Percentiles rank a stretch among this genome's conserved stretches.
Conservation (phyloP, 1,139 yeast genomes). For the Sugiyamaella castrensis region DNA sequence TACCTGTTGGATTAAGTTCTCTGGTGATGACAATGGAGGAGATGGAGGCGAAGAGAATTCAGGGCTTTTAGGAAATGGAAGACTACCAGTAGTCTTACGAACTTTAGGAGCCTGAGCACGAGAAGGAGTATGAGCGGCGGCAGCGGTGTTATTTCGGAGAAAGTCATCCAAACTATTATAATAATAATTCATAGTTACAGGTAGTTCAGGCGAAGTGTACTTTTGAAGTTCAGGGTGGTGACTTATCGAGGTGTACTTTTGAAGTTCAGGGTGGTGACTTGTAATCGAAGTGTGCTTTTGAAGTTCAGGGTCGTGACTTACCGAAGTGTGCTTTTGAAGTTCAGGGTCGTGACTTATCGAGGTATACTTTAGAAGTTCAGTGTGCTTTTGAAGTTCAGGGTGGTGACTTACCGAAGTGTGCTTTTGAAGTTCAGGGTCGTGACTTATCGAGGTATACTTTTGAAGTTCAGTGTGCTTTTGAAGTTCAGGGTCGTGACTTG, state of each 20-base stretch:
- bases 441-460: slow-evolving; percentile 10
- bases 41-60: neutral
- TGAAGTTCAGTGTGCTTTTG: slow-evolving; percentile 14
- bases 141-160: neutral
- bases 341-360: slow-evolving; percentile 4
- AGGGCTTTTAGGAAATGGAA: no score
- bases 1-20: no score
- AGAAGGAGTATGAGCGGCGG: neutral
- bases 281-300: slow-evolving; percentile 11
- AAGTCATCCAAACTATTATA: slow-evolving; percentile 8
- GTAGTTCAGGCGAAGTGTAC: slow-evolving; percentile 6
- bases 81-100: no score
- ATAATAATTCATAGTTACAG: slow-evolving; percentile 14
- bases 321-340: slow-evolving; percentile 13
- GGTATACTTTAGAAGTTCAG: no score
- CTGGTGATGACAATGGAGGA: slow-evolving; percentile 2
- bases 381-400: slow-evolving; percentile 14
- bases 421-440: slow-evolving; percentile 13
- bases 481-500: no score
- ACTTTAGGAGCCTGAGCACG: neutral
- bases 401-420: slow-evolving; percentile 7
- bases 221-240: slow-evolving; percentile 14
- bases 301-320: slow-evolving; percentile 12
- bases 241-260: slow-evolving; percentile 9
- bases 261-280: slow-evolving; percentile 14